These are phyloP conservation scores for Annulohypoxylon moriforme DNA, from an alignment of 495 filamentous ascomycete species.

Conservation along the genomic window DNA sequence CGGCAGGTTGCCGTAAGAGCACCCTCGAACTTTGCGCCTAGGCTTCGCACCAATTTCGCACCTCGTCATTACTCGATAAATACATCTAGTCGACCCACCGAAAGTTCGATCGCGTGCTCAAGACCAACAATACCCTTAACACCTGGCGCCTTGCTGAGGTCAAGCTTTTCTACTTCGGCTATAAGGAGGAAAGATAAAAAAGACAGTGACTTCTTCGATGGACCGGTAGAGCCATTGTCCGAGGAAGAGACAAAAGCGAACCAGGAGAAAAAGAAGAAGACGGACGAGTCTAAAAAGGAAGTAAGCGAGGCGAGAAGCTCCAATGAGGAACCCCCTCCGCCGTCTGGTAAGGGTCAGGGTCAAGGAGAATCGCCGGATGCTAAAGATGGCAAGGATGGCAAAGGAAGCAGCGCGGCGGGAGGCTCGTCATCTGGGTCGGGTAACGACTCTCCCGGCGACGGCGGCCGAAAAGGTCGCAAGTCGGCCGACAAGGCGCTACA, in stretches of 20 bases:
- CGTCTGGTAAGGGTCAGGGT: conserved; percentile 48
- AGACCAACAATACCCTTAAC: conserved; percentile 35
- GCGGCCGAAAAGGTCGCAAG: conserved; percentile 70
- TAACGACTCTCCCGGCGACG: conserved; percentile 59
- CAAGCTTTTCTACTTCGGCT: conserved; percentile 54
- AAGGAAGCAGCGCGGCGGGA: conserved; percentile 46
- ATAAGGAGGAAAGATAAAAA: conserved; percentile 56
- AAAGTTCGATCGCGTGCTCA: conserved; percentile 28
- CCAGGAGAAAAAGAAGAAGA: conserved; percentile 53
- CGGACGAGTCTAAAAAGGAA: conserved; percentile 55
- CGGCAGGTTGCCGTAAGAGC: conserved; percentile 60
- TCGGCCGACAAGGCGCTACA: conserved; percentile 76
- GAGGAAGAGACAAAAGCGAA: conserved; percentile 63
- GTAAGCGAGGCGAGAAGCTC: conserved; percentile 53
- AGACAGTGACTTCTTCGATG: conserved; percentile 56
- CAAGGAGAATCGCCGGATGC: conserved; percentile 57
- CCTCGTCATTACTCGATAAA: conserved; percentile 42
- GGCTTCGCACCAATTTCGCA: conserved; percentile 24
- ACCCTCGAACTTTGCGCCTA: conserved; percentile 35
- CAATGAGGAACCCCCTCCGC: conserved; percentile 48
- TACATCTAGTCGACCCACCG: conserved; percentile 26
- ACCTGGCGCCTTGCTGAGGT: conserved; percentile 35
- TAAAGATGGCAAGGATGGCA: conserved; percentile 47
- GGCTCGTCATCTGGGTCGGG: conserved; percentile 56
- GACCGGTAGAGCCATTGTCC: conserved; percentile 53